Base-by-base conservation (phyloP, 2,329 filamentous ascomycete species). In the Byssochlamys sp. region DNA sequence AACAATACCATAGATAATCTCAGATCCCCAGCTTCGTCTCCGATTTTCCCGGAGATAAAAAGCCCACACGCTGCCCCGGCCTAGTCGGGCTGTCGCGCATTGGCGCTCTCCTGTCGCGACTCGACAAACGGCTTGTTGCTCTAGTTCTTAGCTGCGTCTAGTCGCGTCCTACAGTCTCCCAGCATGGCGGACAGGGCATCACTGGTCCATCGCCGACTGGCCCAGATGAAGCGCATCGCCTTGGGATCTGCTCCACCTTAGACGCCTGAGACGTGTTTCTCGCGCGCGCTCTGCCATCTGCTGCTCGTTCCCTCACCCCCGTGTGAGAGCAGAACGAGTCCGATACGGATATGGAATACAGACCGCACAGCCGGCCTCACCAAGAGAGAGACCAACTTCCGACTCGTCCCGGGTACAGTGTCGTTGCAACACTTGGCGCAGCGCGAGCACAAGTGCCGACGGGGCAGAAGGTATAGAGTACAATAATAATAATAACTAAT, bases 261-360 rank as follows among this genome's bases (percentile, higher is more conserved):
- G 52, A 53, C 52, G 52, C 52, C 52, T 29, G 10, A 53, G 52
- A 53, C 52, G 52, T 53, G 52, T 53, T 28, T 24, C 52, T 53
- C 33, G 29, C 33, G 52, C 52, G 52, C 39, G 29, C 7, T 31
- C 29, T 31, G 7, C 39, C 1, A 45, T 45, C 39, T 45, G 39
- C 7, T 45, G 7, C 19, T 45, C 4, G n/a, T 2, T 45, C 9
- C 39, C 39, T 14, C 19, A 14, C 39, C 39, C n/a, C 39, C 39
- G 14, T 14, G 39, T 14, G 39, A 14, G n/a, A 45, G 39, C 4
- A 45, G 28, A 31, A 31, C 19, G n/a, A 45, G 39, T 45, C 19
- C 19, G 14, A 45, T 45, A 31, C 29, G 29, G 29, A 31, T 7
- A 31, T 2, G 9, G 7, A 7, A 10, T 31, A 45, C 39, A 24